Conservation (phyloP, 2,329 filamentous ascomycete genomes). For the Neurospora sp. region DNA sequence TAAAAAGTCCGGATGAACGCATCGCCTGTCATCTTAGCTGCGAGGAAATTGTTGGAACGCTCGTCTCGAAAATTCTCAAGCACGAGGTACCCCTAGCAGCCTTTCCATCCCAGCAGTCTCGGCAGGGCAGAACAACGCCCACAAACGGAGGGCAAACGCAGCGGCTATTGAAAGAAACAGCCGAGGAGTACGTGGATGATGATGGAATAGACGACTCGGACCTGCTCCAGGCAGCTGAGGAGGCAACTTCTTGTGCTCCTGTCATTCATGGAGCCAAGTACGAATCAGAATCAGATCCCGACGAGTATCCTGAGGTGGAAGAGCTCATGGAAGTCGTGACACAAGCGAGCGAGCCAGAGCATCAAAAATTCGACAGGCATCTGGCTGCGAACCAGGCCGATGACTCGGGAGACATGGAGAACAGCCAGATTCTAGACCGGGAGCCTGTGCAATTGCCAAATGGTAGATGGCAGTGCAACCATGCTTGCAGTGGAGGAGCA, state of each 20-base stretch:
- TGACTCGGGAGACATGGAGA: conserved; percentile 1
- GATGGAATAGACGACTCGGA: conserved; percentile 33
- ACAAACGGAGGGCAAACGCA: neutral
- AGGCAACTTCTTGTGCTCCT: conserved; percentile 1
- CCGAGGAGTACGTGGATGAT: conserved; percentile 16
- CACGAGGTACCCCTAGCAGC: conserved; percentile 13
- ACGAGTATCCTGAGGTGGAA: conserved; percentile 45
- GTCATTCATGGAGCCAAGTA: conserved; percentile 4
- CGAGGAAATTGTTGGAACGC: conserved; percentile 67
- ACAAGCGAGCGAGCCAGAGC: neutral
- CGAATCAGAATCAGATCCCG: conserved; percentile 16
- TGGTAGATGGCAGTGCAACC: conserved; percentile 67
- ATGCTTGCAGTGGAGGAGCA: conserved; percentile 43
- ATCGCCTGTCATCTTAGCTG: conserved; percentile 68
- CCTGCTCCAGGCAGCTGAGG: conserved; percentile 26
- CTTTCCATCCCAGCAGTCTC: conserved; percentile 5
- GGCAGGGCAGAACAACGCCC: neutral
- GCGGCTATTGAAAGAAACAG: neutral
- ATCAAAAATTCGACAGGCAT: neutral
- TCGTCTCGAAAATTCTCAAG: conserved; percentile 22
- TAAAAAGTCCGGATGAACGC: conserved; percentile 44
- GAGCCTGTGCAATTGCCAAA: conserved; percentile 49
- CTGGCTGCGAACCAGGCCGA: neutral
- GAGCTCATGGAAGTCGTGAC: conserved; percentile 28
- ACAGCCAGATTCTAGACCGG: neutral